A percentile compares a stretch with the other conserved stretches of the same genome.
phyloP scores from a whole-genome alignment of 768 basidiomycete genomes.

The Chlorophyllum brunneum region DNA sequence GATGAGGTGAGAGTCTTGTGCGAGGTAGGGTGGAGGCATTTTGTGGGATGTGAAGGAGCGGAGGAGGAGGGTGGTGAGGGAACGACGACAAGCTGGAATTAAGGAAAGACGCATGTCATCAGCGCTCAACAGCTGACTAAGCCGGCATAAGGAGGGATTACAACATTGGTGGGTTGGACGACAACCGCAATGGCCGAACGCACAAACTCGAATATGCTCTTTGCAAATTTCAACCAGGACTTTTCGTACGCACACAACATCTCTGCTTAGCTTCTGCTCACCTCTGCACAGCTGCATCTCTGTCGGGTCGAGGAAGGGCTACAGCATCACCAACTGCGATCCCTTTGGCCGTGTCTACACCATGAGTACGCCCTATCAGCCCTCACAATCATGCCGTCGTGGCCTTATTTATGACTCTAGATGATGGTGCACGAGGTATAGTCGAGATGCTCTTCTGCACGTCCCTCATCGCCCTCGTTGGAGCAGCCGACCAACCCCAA shows the following conservation, averaged over 20 bases:
- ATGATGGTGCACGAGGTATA: constrained; percentile 91
- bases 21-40: constrained; percentile 16
- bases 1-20: constrained; percentile 59
- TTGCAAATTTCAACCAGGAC: constrained; percentile 97
- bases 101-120: neutral
- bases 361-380: constrained; percentile 58
- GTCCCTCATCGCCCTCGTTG: constrained; percentile 93
- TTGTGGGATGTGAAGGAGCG: constrained; percentile 1
- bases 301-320: constrained; percentile 92
- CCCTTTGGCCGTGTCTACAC: constrained; percentile 96
- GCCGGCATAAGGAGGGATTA: no score
- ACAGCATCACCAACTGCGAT: constrained; percentile 97
- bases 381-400: no score
- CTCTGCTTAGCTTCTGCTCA: neutral
- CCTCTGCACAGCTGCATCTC: constrained; percentile 67
- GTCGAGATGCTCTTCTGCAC: constrained; percentile 99
- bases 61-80: neutral
- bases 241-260: constrained; percentile 62
- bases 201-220: constrained; percentile 55
- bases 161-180: no score
- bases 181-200: constrained; percentile 32
- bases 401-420: constrained; percentile 31
- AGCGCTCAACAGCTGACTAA: no score
- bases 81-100: neutral
- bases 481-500: constrained; percentile 88